Percentiles rank a stretch among this genome's conserved stretches.
Conservation (phyloP, 768 basidiomycete genomes). For the Omphalotus guepiniiformis region DNA sequence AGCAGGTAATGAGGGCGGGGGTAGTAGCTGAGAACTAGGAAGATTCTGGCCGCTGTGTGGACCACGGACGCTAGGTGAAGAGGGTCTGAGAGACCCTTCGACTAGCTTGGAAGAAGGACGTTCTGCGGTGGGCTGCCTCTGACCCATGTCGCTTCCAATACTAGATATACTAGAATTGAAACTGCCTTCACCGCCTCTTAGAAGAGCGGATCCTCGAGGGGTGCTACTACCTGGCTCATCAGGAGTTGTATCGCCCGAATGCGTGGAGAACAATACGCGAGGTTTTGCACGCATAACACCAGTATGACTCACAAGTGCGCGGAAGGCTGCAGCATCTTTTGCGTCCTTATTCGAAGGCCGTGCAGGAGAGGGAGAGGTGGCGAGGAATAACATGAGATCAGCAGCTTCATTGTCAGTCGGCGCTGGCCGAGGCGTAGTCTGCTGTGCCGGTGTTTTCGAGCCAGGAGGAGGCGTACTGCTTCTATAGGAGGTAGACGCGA, state of each 20-base stretch:
- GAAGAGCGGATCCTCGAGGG: neutral
- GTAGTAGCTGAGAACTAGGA: constrained; percentile 23
- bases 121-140: too few species aligned
- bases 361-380: constrained; percentile 80
- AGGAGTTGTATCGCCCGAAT: neutral
- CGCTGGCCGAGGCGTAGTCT: constrained; percentile 43
- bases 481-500: constrained; percentile 19
- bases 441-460: constrained; percentile 23
- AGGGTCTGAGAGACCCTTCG: too few species aligned
- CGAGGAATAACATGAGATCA: constrained; percentile 80
- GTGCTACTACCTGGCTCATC: constrained; percentile 15
- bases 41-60: too few species aligned
- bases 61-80: too few species aligned
- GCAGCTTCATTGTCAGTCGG: constrained; percentile 82
- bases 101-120: too few species aligned
- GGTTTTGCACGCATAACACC: constrained; percentile 54
- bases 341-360: constrained; percentile 52
- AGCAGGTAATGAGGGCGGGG: constrained; percentile 27
- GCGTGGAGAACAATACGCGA: constrained; percentile 63
- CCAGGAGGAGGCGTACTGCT: constrained; percentile 36
- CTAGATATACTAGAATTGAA: constrained; percentile 42
- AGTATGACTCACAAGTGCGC: constrained; percentile 40
- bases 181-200: constrained; percentile 35
- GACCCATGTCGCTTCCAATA: constrained; percentile 30
- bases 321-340: constrained; percentile 53